Base-by-base conservation (phyloP, 768 basidiomycete species). In the Auriscalpium microsporum region DNA sequence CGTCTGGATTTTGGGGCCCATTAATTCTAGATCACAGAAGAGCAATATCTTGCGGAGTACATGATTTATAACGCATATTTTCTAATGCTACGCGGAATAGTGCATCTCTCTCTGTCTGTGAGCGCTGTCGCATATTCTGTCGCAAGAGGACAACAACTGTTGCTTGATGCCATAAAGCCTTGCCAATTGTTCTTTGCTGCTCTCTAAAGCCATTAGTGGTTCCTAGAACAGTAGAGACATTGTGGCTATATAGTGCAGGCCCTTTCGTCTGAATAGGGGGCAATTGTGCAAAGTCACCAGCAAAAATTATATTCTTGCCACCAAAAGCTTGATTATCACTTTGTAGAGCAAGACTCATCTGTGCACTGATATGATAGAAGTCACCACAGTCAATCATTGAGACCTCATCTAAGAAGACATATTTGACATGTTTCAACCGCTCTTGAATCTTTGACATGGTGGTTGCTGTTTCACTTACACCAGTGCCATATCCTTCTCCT, bases 211-310 rank as follows among this genome's bases (percentile, higher is more conserved):
- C 36, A 45, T 56, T 52, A 34, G 49, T 33, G n/a, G 19, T 47
- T 28, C 56, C 19, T 4, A 21, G 34, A 13, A 28, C 23, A 28
- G 19, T 38, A 11, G 36, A 44, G n/a, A 55, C 55, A 14, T 34
- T 36, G 19, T 1, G 1, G 21, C 55, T 62, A 45, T 68, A 72
- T 4, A 71, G 44, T 2, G 64, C 17, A 14, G 51, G 52, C 40
- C 55, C 28, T 28, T 33, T 13, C 19, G 35, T 23, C 61, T 66
- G 28, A 70, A 38, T 34, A 13, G 56, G 75, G 3, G 73, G 72
- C 0, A 77, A 57, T 48, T 78, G 75, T 3, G 72, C 74, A 68
- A 77, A 75, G 52, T 77, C 75, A 19, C 75, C 75, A 16, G 75
- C 73, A 55, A 77, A 67, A 17, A 77, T 71, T 40, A 77, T 65